Evolutionary conservation across 371 early-diverging fungal genomes (phyloP).

Genomic region (Haplosporangium sp.): DNA sequence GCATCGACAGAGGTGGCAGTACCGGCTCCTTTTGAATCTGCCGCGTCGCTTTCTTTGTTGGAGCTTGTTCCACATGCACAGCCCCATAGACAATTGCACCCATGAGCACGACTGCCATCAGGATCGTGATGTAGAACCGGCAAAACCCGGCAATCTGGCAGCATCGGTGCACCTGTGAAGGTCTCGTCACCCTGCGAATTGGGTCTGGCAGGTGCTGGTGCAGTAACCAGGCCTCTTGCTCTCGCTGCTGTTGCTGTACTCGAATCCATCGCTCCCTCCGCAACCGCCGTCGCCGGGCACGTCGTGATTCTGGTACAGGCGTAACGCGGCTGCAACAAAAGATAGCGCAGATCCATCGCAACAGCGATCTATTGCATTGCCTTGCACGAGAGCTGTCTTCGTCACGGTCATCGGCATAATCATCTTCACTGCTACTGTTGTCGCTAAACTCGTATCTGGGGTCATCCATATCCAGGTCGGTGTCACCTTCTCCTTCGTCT

Average conservation of each 20-base stretch:
- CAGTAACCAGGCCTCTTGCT: slow-evolving; percentile 12
- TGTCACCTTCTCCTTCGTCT: slow-evolving; percentile 16
- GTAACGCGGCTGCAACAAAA: neutral
- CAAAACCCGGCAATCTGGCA: slow-evolving; percentile 37
- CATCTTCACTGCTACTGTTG: neutral
- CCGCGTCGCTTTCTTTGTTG: neutral
- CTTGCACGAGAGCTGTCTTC: no score
- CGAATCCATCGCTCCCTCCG: slow-evolving; percentile 21
- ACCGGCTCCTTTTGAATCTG: no score
- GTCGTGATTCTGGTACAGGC: slow-evolving; percentile 3
- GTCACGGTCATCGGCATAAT: neutral
- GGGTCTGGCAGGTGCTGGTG: slow-evolving; percentile 13
- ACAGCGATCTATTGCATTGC: no score
- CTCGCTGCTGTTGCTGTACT: slow-evolving; percentile 14
- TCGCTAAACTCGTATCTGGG: neutral
- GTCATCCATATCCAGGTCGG: neutral
- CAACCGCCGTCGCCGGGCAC: slow-evolving; percentile 19
- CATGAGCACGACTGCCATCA: slow-evolving; percentile 31
- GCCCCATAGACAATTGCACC: slow-evolving; percentile 46
- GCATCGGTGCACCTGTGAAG: slow-evolving; percentile 14
- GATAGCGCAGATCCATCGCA: no score
- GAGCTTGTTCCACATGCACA: slow-evolving; percentile 18
- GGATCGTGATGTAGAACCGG: slow-evolving; percentile 45
- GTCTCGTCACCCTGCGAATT: slow-evolving; percentile 10
- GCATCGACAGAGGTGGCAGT: no score